Conservation (phyloP, 2,329 filamentous ascomycete species). For the Lecanoromycetidae sp. region DNA sequence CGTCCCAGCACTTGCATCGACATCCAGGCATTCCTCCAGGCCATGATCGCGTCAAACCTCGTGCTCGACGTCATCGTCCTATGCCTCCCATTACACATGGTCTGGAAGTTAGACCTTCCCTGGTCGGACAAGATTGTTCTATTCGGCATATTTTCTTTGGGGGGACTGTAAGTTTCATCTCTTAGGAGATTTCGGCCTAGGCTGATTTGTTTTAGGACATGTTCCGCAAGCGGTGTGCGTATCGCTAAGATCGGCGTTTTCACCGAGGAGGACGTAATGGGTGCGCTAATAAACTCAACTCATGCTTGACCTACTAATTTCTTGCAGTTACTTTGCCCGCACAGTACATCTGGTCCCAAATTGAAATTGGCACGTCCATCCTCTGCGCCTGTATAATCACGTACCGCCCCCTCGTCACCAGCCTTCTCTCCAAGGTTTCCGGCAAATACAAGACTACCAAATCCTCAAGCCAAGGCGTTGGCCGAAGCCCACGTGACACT, state of each 20-base stretch:
- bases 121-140: neutral
- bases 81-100: neutral
- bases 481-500: no score
- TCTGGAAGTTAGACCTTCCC: conserved; percentile 1
- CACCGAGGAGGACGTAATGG: neutral
- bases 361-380: conserved; percentile 5
- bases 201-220: neutral
- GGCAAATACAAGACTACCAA: no score
- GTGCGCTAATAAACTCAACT: neutral
- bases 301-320: neutral
- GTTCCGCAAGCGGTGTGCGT: conserved; percentile 4
- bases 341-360: conserved; percentile 3
- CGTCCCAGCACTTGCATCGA: conserved; percentile 1
- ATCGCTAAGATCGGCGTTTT: neutral
- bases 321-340: neutral
- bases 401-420: conserved; percentile 3
- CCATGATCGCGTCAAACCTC: conserved; percentile 2
- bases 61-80: conserved; percentile 2
- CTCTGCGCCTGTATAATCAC: conserved; percentile 10
- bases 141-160: neutral
- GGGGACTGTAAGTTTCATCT: neutral
- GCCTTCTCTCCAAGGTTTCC: neutral
- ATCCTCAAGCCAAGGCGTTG: no score
- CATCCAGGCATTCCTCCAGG: neutral
- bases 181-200: neutral